Evolutionary conservation across 73 alveolate species (phyloP).

Genomic region (Halteria grandinella): DNA sequence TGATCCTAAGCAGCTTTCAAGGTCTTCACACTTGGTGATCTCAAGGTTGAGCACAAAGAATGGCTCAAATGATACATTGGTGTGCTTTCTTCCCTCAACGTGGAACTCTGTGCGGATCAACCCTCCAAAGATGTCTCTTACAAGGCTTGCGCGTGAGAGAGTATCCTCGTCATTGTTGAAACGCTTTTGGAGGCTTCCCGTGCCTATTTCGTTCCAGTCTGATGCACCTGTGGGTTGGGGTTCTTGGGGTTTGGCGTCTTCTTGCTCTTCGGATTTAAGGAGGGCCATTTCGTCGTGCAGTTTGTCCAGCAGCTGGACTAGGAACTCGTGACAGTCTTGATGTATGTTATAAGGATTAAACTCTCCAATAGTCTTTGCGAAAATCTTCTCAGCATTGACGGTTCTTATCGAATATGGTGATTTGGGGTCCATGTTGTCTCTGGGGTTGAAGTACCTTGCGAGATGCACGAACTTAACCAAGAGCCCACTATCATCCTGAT

Average conservation of each 20-base stretch:
- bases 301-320: constrained; percentile 42
- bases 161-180: constrained; percentile 20
- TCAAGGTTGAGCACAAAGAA: constrained; percentile 47
- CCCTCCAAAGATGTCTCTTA: constrained; percentile 63
- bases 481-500: constrained; percentile 17
- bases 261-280: neutral
- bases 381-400: constrained; percentile 56
- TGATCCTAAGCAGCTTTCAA: constrained; percentile 38
- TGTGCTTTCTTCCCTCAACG: constrained; percentile 22
- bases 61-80: constrained; percentile 49
- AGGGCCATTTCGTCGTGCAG: constrained; percentile 42
- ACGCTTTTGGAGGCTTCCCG: neutral
- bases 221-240: too few species aligned
- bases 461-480: constrained; percentile 34
- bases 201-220: constrained; percentile 2
- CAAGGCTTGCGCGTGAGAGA: neutral
- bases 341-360: constrained; percentile 55
- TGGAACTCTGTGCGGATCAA: constrained; percentile 45
- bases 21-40: constrained; percentile 35
- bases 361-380: constrained; percentile 14
- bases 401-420: constrained; percentile 42
- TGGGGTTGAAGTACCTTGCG: constrained; percentile 36
- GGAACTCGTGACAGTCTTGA: constrained; percentile 65
- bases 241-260: neutral
- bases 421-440: constrained; percentile 17